These are phyloP conservation scores for Sporothrix pseudoabietina DNA, from an alignment of 2,329 filamentous ascomycete genomes.

Conservation along the genomic window DNA sequence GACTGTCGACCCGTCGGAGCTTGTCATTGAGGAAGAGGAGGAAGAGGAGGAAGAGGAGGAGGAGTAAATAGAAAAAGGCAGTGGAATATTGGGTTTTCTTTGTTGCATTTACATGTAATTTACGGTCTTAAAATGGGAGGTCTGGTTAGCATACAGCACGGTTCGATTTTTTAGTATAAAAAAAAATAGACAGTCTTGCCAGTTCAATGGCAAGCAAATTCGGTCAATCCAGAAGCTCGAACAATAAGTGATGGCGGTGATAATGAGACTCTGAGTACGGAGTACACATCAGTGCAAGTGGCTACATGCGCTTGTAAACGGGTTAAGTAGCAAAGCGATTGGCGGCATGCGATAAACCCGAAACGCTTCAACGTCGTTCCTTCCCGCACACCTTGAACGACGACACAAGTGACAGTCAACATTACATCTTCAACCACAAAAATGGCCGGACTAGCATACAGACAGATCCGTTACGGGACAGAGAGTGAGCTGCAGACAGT, in stretches of 20 bases:
- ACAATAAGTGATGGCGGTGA: not conserved
- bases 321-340: constrained; percentile 21
- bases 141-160: not conserved
- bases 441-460: constrained; percentile 39
- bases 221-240: not conserved
- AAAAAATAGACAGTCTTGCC: constrained; percentile 3
- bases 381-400: not conserved
- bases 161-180: not conserved
- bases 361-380: constrained; percentile 7
- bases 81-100: not conserved
- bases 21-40: constrained; percentile 34
- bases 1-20: constrained; percentile 40
- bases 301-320: constrained; percentile 20
- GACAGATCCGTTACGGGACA: constrained; percentile 44
- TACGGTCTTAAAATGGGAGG: constrained; percentile 15
- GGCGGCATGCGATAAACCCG: constrained; percentile 14
- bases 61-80: constrained; percentile 13
- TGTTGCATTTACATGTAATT: constrained; percentile 18
- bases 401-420: not conserved
- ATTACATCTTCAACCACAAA: not conserved
- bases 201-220: not conserved
- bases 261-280: not conserved
- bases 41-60: constrained; percentile 28
- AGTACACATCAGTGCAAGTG: not conserved
- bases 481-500: constrained; percentile 50